Evolutionary conservation across 2,329 filamentous ascomycete species (phyloP), one percentile per base, ranked within the genome.

Genomic region (Aspergillus brunneoviolaceus): DNA sequence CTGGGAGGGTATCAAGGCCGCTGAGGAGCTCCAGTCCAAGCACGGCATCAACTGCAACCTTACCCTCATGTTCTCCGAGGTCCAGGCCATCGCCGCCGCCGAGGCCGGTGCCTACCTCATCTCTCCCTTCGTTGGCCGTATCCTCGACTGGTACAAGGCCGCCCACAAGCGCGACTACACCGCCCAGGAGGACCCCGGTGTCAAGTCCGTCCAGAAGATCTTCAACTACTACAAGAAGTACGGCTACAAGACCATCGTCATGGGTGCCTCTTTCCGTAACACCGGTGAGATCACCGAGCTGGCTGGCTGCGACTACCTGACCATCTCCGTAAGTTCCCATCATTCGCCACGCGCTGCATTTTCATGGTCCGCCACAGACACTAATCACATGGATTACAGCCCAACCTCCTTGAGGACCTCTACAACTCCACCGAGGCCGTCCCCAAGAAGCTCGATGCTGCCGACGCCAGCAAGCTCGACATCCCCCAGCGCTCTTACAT

Each of bases 211-310:
- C 76, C 86, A 94, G 85, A 77, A 74, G 80, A 99, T 99, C 84
- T 99, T 89, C 88, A 95, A 99, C 87, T 99, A 99, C 91, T 99
- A 99, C 90, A 99, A 99, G 91, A 98, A 98, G 87, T 91, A 84
- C 80, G 92, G 90, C 79, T 97, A 99, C 89, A 96, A 96, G 74
- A 99, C 95, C 79, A 97, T 98, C 72, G 95, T 99, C 81, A 99
- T 99, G 95, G 95, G 95, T 76, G 95, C 95, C 70, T 97, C 93
- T 47, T 99, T 99, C 92, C 89, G 95, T 79, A 98, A 90, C 85
- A 83, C 83, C 65, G 95, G 95, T 74, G 95, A 99, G 85, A 96
- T 99, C 81, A 98, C 92, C 51, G 95, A 99, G 85, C 87, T 99
- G 64, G 94, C 94, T 77, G 95, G 95, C 76, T 97, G 93, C 79